Conservation (phyloP, 176 grass and related monocot genomes). For the Saccharum officinarum region DNA sequence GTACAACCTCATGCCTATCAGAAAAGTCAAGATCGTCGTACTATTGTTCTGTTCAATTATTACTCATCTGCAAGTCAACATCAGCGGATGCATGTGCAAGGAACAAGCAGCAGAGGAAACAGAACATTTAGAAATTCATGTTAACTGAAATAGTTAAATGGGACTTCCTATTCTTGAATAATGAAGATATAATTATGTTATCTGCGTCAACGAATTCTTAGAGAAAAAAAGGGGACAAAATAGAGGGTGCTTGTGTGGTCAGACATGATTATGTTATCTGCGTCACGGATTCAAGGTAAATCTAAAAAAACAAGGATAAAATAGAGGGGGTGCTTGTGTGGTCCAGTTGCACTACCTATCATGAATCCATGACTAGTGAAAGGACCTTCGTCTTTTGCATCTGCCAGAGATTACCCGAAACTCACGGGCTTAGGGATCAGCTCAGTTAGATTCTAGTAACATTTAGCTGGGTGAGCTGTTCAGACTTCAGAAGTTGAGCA, state of each 20-base stretch:
- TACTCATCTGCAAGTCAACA: constrained; percentile 23
- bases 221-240: background rate
- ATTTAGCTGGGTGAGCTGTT: background rate
- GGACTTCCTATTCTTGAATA: background rate
- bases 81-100: background rate
- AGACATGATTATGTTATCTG: background rate
- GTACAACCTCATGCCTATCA: constrained; percentile 30
- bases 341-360: background rate
- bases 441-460: background rate
- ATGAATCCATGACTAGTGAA: background rate
- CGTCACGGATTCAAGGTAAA: constrained; percentile 1
- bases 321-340: background rate
- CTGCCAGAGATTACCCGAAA: constrained; percentile 7
- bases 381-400: background rate
- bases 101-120: background rate
- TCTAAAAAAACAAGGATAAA: constrained; percentile 8
- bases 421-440: background rate
- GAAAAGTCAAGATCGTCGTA: constrained; percentile 36
- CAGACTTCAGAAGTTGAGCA: background rate
- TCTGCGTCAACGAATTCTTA: background rate
- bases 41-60: background rate
- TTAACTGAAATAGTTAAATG: background rate
- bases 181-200: too few relatives aligned
- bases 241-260: background rate
- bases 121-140: background rate